These are phyloP conservation scores for Dryadomyces quercivorus DNA, from an alignment of 2,329 filamentous ascomycete species.

Conservation along the genomic window DNA sequence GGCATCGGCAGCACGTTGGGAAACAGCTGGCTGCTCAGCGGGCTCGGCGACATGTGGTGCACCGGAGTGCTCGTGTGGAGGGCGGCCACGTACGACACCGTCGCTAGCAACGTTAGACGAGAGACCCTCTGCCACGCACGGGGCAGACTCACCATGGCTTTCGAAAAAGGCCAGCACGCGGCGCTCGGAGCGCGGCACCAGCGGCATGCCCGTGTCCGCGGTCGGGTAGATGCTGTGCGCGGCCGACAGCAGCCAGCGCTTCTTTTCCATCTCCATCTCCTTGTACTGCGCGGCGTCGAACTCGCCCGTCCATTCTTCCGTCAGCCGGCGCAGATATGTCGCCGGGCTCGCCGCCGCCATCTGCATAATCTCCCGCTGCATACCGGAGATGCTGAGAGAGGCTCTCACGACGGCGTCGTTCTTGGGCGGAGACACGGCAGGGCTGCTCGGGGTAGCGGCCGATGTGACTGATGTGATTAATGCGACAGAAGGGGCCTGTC, in stretches of 20 bases:
- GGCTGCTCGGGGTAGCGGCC: neutral
- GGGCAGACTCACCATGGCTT: conserved; percentile 27
- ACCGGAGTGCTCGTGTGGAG: conserved; percentile 27
- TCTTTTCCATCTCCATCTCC: conserved; percentile 32
- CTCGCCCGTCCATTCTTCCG: conserved; percentile 34
- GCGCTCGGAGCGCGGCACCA: conserved; percentile 5
- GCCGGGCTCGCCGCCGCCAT: conserved; percentile 42
- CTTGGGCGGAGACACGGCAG: neutral
- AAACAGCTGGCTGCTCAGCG: conserved; percentile 24
- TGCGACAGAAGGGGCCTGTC: no score
- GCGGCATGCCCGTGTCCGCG: conserved; percentile 8
- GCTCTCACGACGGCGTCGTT: conserved; percentile 12
- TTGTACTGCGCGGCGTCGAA: conserved; percentile 36
- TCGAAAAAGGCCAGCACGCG: conserved; percentile 39
- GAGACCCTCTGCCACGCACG: no score
- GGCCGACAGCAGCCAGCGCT: conserved; percentile 23
- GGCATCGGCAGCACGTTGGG: conserved; percentile 27
- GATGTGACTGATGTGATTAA: no score
- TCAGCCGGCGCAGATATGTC: conserved; percentile 41
- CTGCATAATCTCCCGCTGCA: conserved; percentile 40
- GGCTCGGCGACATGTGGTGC: conserved; percentile 32
- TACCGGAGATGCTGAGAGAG: conserved; percentile 21
- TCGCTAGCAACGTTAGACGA: conserved; percentile 22
- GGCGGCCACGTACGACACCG: conserved; percentile 35
- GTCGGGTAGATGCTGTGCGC: conserved; percentile 34